A percentile compares a stretch with the other conserved stretches of the same genome.
Evolutionary conservation across 2,329 filamentous ascomycete species (phyloP).

Genomic region (Akanthomyces uredinophilus): DNA sequence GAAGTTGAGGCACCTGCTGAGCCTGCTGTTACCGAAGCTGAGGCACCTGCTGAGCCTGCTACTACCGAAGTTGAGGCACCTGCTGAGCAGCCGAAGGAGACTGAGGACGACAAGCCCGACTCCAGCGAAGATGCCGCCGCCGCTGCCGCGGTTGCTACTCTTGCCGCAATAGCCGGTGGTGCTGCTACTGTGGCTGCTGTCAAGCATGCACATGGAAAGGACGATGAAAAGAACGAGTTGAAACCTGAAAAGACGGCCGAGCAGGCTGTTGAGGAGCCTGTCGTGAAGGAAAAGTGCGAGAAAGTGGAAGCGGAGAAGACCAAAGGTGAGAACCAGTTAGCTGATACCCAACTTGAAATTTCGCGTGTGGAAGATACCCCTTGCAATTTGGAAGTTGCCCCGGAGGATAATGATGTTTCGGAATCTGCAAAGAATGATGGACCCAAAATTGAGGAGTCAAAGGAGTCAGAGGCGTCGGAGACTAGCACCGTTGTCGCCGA

Average conservation of each 20-base stretch:
- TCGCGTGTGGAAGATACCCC: conserved; percentile 13
- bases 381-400: conserved; percentile 4
- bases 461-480: conserved; percentile 10
- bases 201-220: not conserved
- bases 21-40: not conserved
- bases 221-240: conserved; percentile 7
- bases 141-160: not conserved
- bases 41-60: not conserved
- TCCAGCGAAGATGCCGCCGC: not conserved
- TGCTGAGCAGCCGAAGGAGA: conserved; percentile 1
- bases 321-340: conserved; percentile 13
- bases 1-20: no score
- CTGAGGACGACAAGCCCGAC: not conserved
- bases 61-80: conserved; percentile 3
- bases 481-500: conserved; percentile 12
- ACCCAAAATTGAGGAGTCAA: conserved; percentile 5
- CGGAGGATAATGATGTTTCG: conserved; percentile 6
- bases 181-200: conserved; percentile 8
- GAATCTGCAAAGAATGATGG: conserved; percentile 6
- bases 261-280: conserved; percentile 8
- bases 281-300: not conserved
- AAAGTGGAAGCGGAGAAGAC: conserved; percentile 22
- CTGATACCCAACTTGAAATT: conserved; percentile 14
- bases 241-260: not conserved
- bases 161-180: conserved; percentile 3